Conservation (phyloP, 169 alveolate genomes). For the Perkinsus olseni region DNA sequence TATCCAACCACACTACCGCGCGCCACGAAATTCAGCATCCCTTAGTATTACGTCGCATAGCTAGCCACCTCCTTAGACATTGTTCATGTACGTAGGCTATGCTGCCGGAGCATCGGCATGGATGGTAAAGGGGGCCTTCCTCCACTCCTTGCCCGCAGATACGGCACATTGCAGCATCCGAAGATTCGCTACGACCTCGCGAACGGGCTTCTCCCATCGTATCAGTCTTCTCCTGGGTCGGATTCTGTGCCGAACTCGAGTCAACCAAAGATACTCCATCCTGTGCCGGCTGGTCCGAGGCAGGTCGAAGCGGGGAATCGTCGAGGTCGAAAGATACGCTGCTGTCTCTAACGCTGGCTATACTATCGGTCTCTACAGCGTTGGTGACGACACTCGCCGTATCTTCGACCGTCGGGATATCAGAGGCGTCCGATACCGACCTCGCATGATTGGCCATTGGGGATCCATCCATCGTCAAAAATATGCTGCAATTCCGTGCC, state of each 20-base stretch:
- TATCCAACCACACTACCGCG: no score
- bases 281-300: no score
- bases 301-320: no score
- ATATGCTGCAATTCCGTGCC: no score
- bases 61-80: constrained; percentile 39
- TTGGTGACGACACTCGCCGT: not conserved
- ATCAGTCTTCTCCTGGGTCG: no score
- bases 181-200: not conserved
- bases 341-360: not conserved
- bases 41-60: not conserved
- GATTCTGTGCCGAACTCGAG: no score
- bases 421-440: not conserved
- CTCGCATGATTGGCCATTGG: not conserved
- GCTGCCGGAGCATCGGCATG: constrained; percentile 47
- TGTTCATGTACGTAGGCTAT: constrained; percentile 43
- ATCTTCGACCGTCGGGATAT: not conserved
- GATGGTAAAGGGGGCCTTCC: constrained; percentile 10
- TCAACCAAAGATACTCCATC: no score
- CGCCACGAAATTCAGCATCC: no score
- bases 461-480: not conserved
- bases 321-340: not conserved
- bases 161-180: not conserved
- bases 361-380: not conserved
- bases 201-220: no score
- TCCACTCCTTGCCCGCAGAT: not conserved